Percentiles rank a stretch among this genome's conserved stretches.
Conservation (phyloP, 306 rosid species). For the Sophora flavescens region DNA sequence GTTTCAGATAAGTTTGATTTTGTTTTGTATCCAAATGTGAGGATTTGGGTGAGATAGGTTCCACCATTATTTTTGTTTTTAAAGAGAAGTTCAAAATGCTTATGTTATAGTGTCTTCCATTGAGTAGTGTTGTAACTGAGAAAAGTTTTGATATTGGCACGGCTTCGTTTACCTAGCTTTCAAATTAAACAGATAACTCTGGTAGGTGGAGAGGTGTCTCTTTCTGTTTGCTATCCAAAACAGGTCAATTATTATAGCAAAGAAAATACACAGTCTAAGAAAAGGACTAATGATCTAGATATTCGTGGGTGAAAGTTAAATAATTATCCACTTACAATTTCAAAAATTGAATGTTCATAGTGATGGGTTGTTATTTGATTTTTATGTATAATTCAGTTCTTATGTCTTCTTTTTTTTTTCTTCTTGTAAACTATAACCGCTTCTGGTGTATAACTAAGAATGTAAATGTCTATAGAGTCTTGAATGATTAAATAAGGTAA, state of each 20-base stretch:
- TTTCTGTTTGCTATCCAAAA: slow-evolving; percentile 41
- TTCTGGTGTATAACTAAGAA: not conserved
- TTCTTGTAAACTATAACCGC: not conserved
- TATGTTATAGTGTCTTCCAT: no score
- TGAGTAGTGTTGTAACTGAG: no score
- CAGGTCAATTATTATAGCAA: not conserved
- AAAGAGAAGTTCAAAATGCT: slow-evolving; percentile 17
- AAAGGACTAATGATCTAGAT: not conserved
- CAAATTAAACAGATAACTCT: not conserved
- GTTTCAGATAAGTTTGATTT: slow-evolving; percentile 47
- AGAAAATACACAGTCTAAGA: not conserved
- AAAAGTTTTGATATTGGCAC: not conserved
- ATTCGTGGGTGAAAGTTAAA: not conserved
- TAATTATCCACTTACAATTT: not conserved
- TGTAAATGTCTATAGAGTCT: not conserved
- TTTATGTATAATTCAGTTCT: not conserved
- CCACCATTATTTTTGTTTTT: slow-evolving; percentile 7
- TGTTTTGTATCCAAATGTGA: no score
- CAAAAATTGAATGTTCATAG: no score
- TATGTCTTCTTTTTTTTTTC: not conserved
- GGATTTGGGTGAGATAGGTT: slow-evolving; percentile 24
- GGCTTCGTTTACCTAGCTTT: slow-evolving; percentile 14
- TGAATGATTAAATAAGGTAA: not conserved
- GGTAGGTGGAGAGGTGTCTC: slow-evolving; percentile 35
- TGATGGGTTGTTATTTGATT: not conserved